Evolutionary conservation across 768 basidiomycete species (phyloP), one percentile per base, ranked within the genome.

Genomic region (Piloderma croceum): DNA sequence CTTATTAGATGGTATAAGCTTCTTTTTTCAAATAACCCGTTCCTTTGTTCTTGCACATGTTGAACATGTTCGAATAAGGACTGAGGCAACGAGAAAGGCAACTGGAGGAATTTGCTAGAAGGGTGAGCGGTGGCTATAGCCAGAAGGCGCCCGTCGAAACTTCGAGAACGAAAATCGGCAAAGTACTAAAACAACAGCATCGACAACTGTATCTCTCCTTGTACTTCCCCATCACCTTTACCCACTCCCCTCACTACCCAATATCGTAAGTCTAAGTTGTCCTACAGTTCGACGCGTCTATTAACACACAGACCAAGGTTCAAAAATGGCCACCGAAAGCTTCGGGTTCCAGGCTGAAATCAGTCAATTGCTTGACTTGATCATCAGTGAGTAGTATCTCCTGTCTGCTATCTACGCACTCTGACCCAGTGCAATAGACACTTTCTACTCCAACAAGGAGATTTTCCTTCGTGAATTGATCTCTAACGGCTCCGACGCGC

Each of bases 361-460:
- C 81, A 87, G 84, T 64, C 96, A 98, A 71, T 76, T 97, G 56
- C 78, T 98, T 51, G 94, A 98, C 76, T 72, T 98, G 61, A 98
- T 98, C 75, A 97, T 98, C 79, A 97, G 88, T 90, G 58, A 44
- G 87, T 68, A 9, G 39, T 33, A 45, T 35, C 46, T 42, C 38
- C 17, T 24, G 39, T 33, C 20, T 45, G 19, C 31, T 39, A 38
- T 36, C 22, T 12, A 31, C 24, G 15, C n/a, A 17, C 27, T 29
- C 55, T 25, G 17, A 36, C 36, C 24, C 6, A 20, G 31, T 37
- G 11, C 36, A 34, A 7, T n/a, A 90, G 88, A 97, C 77, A 97
- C 94, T 48, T 98, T 98, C 83, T 99, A 98, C 82, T 96, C 92
- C 47, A 97, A 99, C 83, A 99, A 99, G 77, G 94, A 97, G 72